Evolutionary conservation across 768 basidiomycete species (phyloP), one percentile per base, ranked within the genome.

Genomic region (Chalciporus piperatus): DNA sequence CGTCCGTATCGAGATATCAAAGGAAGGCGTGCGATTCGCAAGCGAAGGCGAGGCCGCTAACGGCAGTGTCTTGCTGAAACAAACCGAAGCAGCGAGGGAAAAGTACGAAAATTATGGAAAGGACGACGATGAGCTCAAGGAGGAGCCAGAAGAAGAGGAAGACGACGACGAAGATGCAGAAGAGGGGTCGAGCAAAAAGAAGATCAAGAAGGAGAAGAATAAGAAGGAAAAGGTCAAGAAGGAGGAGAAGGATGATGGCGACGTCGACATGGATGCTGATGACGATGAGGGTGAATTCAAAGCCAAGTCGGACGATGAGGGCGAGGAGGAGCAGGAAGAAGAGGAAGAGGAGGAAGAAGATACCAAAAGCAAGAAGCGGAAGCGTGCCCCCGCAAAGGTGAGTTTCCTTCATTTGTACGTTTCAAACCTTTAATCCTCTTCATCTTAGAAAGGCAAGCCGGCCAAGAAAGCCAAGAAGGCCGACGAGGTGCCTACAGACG

Each of bases 1-100:
- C 45, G 95, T 98, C 41, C 86, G 92, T 40, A 96, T 99, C 66
- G 96, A 98, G 59, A 92, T 97, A 37, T 83, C 82, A 54, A 98
- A 98, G 67, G 96, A 98, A 64, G 97, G 97, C 44, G 88, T 98
- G 6, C 79, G 93, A 25, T 99, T 99, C 68, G 80, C 84, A 16
- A 83, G 85, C 45, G 97, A 98, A 30, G 97, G 97, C 40, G 97
- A 99, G 72, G 83, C 92, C 3, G 96, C 96, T 11, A 93, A 91
- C 56, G 95, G 92, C 2, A 87, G 74, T 64, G 85, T 98, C 2
- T 72, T 97, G 17, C 71, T 99, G 41, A 87, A 88, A 65, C 90
- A 88, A 59, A 79, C 80, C 6, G 86, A 87, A 8, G 76, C 75
- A 2, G 72, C 75, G n/a, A 60, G 60, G 30, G 72, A 76, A 51